A percentile compares a stretch with the other conserved stretches of the same genome.
Conservation (phyloP, 169 alveolate species). For the Amoebophrya sp. region DNA sequence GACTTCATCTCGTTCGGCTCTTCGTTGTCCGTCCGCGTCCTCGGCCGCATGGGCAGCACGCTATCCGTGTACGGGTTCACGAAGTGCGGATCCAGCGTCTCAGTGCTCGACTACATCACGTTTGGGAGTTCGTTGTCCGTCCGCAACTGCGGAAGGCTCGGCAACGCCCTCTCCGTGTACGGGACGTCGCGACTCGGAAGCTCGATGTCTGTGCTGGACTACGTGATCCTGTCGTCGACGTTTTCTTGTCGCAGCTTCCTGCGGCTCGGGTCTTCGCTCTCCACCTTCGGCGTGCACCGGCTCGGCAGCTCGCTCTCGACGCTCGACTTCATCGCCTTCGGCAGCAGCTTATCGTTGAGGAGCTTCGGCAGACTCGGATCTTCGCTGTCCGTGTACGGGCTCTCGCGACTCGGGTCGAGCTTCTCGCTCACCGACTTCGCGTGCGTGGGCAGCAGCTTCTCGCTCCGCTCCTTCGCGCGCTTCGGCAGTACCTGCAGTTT, state of each 20-base stretch:
- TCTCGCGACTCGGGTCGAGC: background rate
- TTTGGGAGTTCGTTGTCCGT: background rate
- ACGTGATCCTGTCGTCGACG: background rate
- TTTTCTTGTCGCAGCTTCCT: background rate
- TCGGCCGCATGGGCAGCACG: conserved; percentile 14
- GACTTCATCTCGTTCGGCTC: conserved; percentile 3
- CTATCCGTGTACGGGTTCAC: background rate
- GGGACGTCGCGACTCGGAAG: background rate
- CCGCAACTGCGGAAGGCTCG: background rate
- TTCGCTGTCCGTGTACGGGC: background rate
- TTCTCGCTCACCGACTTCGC: background rate
- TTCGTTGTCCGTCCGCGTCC: background rate
- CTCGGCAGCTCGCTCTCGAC: conserved; percentile 10
- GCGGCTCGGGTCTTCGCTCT: background rate
- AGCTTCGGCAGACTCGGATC: background rate
- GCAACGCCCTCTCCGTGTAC: background rate
- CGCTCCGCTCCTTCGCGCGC: background rate
- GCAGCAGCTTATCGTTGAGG: background rate
- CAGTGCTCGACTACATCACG: background rate
- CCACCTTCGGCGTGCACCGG: background rate
- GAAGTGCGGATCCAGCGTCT: background rate
- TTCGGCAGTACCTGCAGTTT: background rate
- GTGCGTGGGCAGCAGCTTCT: background rate
- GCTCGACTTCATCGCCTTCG: background rate
- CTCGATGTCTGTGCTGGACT: conserved; percentile 8